phyloP scores from a whole-genome alignment of 108 stramenopile genomes.

The Phaeodactylum tricornutum region DNA sequence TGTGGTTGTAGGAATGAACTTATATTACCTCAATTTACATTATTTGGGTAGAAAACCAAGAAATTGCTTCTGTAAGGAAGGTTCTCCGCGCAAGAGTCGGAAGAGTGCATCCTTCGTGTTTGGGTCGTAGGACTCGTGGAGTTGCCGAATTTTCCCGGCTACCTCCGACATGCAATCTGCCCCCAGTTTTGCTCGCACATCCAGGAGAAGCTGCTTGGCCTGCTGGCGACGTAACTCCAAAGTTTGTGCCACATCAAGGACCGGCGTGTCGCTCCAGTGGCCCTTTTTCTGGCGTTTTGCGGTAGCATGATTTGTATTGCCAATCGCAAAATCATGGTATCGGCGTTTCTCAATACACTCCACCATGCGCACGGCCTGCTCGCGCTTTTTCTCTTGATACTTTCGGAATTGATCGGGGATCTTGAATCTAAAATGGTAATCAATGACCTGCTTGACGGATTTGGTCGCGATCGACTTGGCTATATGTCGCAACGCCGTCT shows the following conservation, averaged over 20 bases:
- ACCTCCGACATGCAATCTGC: conserved; percentile 37
- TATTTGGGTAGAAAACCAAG: no score
- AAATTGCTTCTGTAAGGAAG: no score
- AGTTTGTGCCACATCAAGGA: conserved; percentile 26
- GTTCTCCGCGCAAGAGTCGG: no score
- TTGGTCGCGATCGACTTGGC: conserved; percentile 40
- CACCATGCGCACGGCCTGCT: conserved; percentile 67
- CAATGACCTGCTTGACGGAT: conserved; percentile 56
- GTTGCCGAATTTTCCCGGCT: conserved; percentile 26
- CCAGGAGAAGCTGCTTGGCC: conserved; percentile 44
- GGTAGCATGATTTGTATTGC: conserved; percentile 1
- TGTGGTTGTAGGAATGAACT: no score
- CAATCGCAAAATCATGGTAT: conserved; percentile 2
- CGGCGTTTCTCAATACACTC: conserved; percentile 64
- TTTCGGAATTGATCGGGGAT: conserved; percentile 80
- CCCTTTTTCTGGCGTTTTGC: conserved; percentile 15
- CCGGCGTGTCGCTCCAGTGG: conserved; percentile 39
- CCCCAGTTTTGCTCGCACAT: conserved; percentile 44
- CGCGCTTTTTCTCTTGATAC: conserved; percentile 71
- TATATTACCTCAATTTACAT: no score
- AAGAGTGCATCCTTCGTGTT: no score
- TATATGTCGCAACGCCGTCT: conserved; percentile 60
- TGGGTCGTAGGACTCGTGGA: conserved; percentile 15
- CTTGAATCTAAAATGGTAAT: conserved; percentile 84
- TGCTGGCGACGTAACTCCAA: conserved; percentile 32